These are phyloP conservation scores for Amauroascus niger DNA, from an alignment of 2,329 filamentous ascomycete genomes.

Conservation along the genomic window DNA sequence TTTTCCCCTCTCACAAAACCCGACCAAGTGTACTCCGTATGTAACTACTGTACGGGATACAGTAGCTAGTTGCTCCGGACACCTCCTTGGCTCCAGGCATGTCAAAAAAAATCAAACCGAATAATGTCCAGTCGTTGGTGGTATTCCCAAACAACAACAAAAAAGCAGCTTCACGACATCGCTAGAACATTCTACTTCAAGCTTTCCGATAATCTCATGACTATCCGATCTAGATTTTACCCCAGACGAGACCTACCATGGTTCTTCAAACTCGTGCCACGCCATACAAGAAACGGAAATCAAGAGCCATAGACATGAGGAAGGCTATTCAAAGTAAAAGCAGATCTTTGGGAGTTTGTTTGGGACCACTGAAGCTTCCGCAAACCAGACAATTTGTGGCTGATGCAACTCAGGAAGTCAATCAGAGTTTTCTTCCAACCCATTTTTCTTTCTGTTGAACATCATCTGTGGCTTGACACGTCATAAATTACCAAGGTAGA, in stretches of 20 bases:
- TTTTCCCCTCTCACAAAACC: not conserved
- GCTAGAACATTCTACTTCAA: not conserved
- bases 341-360: not conserved
- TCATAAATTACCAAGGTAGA: conserved; percentile 2
- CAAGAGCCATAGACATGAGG: not conserved
- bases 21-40: no score
- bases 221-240: not conserved
- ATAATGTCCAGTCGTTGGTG: not conserved
- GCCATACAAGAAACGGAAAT: not conserved
- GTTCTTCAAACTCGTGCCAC: not conserved
- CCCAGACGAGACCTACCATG: not conserved
- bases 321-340: not conserved
- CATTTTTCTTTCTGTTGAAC: not conserved
- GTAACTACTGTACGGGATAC: no score
- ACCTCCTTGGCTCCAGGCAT: no score
- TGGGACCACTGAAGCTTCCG: not conserved
- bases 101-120: no score
- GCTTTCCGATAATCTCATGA: not conserved
- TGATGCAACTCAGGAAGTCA: not conserved
- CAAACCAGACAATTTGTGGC: not conserved
- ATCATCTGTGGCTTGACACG: conserved; percentile 9
- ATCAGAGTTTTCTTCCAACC: not conserved
- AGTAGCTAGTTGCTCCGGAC: no score
- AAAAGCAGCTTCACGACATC: not conserved
- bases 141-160: not conserved